A percentile compares a stretch with the other conserved stretches of the same genome.
These are phyloP conservation scores for Leccinum fuscescens DNA, from an alignment of 1,284 basidiomycete genomes.

Conservation along the genomic window DNA sequence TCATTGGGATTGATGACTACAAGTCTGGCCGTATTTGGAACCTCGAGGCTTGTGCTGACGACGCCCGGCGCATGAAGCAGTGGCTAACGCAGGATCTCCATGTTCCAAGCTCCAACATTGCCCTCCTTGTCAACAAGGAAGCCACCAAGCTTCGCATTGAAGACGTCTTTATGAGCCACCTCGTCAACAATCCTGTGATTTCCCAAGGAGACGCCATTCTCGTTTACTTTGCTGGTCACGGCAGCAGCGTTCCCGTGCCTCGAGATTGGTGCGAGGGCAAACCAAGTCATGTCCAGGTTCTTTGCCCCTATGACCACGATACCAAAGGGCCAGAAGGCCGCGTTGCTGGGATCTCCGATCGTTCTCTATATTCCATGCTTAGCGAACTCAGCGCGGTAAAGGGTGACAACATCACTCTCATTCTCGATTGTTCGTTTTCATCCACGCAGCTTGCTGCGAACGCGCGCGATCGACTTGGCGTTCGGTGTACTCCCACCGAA, in stretches of 20 bases:
- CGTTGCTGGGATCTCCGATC: constrained; percentile 62
- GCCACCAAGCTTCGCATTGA: constrained; percentile 62
- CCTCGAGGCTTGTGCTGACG: constrained; percentile 58
- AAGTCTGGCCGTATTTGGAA: constrained; percentile 63
- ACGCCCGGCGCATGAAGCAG: constrained; percentile 52
- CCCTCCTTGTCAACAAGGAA: constrained; percentile 51
- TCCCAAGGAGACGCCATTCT: constrained; percentile 60
- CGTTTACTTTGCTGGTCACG: constrained; percentile 69
- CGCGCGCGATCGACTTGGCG: constrained; percentile 42
- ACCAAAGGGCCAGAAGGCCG: constrained; percentile 45
- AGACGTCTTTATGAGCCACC: constrained; percentile 53
- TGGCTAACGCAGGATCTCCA: constrained; percentile 56
- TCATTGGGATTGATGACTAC: constrained; percentile 65
- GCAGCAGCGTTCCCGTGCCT: constrained; percentile 53
- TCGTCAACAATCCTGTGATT: constrained; percentile 58
- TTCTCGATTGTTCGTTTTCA: constrained; percentile 64
- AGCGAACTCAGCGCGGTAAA: constrained; percentile 51
- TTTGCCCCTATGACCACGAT: constrained; percentile 65
- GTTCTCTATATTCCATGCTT: constrained; percentile 59
- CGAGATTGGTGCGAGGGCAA: constrained; percentile 51
- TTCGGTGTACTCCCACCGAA: constrained; percentile 54
- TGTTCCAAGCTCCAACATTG: constrained; percentile 58
- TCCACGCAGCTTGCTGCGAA: constrained; percentile 39
- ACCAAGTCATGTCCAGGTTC: constrained; percentile 48
- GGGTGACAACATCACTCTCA: constrained; percentile 65